Conservation (phyloP, 441 rosid species). For the Syzygium malaccense region DNA sequence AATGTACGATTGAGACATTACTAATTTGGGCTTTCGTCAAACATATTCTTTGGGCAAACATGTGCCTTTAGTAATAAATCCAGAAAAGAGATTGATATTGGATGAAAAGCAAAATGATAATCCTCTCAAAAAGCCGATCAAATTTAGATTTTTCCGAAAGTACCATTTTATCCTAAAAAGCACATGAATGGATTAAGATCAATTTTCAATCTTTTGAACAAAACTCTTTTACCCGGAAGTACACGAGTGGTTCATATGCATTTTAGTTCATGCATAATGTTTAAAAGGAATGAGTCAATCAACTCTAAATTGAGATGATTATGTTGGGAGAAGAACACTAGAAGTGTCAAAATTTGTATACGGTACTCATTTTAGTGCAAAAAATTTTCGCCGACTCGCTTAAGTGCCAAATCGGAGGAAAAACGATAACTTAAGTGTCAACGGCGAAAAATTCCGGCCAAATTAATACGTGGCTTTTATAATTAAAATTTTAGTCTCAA, state of each 20-base stretch:
- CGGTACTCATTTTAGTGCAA: too few relatives aligned
- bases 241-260: neutral
- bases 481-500: too few relatives aligned
- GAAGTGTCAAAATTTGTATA: too few relatives aligned
- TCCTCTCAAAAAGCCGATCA: neutral
- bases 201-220: neutral
- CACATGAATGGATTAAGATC: neutral
- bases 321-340: neutral
- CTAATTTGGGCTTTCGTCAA: neutral
- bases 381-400: too few relatives aligned
- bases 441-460: too few relatives aligned
- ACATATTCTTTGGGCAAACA: neutral
- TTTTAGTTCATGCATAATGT: neutral
- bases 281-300: neutral
- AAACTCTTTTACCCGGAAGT: neutral
- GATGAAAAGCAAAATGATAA: neutral
- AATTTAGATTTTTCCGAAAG: neutral
- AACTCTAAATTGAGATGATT: neutral
- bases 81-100: neutral
- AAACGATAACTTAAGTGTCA: too few relatives aligned
- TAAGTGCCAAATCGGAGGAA: too few relatives aligned
- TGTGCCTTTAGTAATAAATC: neutral
- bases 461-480: too few relatives aligned
- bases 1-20: neutral
- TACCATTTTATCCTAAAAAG: neutral